phyloP scores from a whole-genome alignment of 192 early-diverging fungal species.

The Chytriomyces hyalinus region DNA sequence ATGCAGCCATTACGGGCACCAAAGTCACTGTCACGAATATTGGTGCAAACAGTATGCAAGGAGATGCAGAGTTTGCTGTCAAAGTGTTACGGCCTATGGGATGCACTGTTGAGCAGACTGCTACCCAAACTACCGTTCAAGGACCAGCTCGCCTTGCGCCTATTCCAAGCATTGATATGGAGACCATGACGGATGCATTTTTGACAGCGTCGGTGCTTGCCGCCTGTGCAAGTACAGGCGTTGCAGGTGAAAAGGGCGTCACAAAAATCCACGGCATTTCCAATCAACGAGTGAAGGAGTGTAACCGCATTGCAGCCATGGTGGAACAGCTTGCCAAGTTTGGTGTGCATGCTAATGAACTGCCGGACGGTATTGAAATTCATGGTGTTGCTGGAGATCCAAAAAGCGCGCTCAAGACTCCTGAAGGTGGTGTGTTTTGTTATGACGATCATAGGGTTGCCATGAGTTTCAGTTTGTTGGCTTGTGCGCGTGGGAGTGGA shows the following conservation, averaged over 20 bases:
- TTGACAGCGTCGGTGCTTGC: constrained; percentile 92
- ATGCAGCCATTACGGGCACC: constrained; percentile 93
- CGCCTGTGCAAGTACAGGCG: constrained; percentile 69
- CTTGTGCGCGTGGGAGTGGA: constrained; percentile 62
- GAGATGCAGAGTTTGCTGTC: constrained; percentile 89
- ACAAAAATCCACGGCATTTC: constrained; percentile 94
- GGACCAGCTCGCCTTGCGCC: constrained; percentile 80
- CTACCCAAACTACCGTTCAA: constrained; percentile 83
- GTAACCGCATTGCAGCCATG: constrained; percentile 97
- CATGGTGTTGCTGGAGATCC: constrained; percentile 56
- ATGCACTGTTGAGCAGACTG: constrained; percentile 87
- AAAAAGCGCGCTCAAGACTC: constrained; percentile 56
- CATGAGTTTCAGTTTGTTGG: constrained; percentile 92
- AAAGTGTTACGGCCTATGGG: constrained; percentile 93
- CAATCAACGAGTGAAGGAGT: constrained; percentile 98
- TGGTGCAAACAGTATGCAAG: constrained; percentile 68
- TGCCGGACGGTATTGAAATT: constrained; percentile 91
- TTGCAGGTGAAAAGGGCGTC: constrained; percentile 52
- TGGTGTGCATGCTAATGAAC: constrained; percentile 81
- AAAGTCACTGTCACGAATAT: constrained; percentile 90
- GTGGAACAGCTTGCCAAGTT: constrained; percentile 89
- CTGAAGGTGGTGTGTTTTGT: constrained; percentile 79
- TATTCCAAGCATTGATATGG: constrained; percentile 89
- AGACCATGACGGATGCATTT: constrained; percentile 99
- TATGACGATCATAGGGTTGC: constrained; percentile 98